Percentiles rank a stretch among this genome's conserved stretches.
Conservation (phyloP, 106 monocot genomes). For the Dendrobium officinale region DNA sequence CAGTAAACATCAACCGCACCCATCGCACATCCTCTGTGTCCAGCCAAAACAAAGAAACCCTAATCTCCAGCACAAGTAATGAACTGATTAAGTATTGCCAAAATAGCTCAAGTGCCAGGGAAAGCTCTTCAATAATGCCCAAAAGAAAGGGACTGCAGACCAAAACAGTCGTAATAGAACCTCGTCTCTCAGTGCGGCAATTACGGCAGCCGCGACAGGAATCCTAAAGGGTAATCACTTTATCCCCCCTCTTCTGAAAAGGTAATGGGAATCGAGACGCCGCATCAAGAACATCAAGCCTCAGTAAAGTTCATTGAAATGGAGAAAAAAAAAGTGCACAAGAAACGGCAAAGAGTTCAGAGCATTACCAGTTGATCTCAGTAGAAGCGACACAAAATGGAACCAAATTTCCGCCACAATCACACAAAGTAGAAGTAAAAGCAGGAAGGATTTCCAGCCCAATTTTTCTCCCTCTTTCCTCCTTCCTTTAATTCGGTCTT, state of each 20-base stretch:
- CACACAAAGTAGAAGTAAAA: not conserved
- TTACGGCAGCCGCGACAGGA: too few relatives aligned
- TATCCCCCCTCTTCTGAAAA: not conserved
- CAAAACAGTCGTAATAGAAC: too few relatives aligned
- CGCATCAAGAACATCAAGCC: not conserved
- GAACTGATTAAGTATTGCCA: not conserved
- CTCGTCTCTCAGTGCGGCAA: too few relatives aligned
- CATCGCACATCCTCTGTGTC: slow-evolving; percentile 4
- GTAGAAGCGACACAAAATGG: not conserved
- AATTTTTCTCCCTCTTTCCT: not conserved
- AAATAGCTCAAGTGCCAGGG: not conserved
- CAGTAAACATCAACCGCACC: slow-evolving; percentile 15
- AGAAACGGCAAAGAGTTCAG: not conserved
- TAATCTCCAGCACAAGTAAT: not conserved
- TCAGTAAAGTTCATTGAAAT: not conserved
- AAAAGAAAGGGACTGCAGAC: not conserved
- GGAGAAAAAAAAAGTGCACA: not conserved
- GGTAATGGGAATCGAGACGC: not conserved
- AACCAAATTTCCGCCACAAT: not conserved
- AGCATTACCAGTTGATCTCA: not conserved
- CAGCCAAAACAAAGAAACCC: not conserved
- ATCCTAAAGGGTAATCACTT: too few relatives aligned
- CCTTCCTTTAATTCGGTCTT: not conserved
- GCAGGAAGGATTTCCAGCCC: not conserved
- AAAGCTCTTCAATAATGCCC: not conserved